A percentile compares a stretch with the other conserved stretches of the same genome.
phyloP scores from a whole-genome alignment of 129 eudicot genomes.

The Arctium minus region DNA sequence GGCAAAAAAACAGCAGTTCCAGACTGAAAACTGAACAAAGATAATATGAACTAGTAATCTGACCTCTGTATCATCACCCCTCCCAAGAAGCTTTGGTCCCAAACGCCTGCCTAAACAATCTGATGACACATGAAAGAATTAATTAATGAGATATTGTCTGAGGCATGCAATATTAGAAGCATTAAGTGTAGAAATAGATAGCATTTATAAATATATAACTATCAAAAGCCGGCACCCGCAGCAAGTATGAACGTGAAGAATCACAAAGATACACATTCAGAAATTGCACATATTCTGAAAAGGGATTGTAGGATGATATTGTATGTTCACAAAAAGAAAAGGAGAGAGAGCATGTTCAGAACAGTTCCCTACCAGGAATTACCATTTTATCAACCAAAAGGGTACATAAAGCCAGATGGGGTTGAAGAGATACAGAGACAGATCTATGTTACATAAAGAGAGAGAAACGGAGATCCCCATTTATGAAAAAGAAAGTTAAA shows the following conservation, averaged over 20 bases:
- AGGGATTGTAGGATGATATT: neutral
- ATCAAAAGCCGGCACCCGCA: constrained; percentile 5
- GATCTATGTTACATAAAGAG: neutral
- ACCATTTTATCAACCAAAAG: neutral
- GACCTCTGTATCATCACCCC: constrained; percentile 89
- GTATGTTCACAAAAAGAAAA: neutral
- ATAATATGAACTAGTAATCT: constrained; percentile 3
- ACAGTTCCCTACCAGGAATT: neutral
- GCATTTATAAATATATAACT: neutral
- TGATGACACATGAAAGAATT: constrained; percentile 39
- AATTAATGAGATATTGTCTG: constrained; percentile 3
- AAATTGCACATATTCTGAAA: neutral
- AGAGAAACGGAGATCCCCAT: neutral
- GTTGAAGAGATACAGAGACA: neutral
- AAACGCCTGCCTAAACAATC: constrained; percentile 98
- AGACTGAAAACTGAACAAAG: neutral
- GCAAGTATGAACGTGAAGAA: neutral
- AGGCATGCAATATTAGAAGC: neutral
- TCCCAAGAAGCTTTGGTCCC: constrained; percentile 92
- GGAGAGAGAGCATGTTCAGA: neutral
- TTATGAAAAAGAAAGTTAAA: neutral
- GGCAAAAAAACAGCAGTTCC: neutral
- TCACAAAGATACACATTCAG: constrained; percentile 9
- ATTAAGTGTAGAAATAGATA: constrained; percentile 1
- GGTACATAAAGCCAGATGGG: neutral